phyloP scores from a whole-genome alignment of 495 filamentous ascomycete species.

The Tuber umbilicatum region DNA sequence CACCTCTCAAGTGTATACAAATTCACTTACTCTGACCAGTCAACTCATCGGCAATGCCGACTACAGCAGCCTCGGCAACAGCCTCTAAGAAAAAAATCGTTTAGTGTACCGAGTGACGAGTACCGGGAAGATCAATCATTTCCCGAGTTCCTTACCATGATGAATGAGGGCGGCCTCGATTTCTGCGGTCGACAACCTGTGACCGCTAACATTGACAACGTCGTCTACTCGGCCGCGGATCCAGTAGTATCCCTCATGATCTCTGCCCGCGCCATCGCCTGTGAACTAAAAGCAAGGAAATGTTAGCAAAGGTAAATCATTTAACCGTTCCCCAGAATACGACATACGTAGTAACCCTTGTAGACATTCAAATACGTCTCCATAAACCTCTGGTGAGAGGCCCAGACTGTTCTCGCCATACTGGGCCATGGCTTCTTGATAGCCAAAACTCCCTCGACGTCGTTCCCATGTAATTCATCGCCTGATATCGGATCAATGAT shows the following conservation, averaged over 20 bases:
- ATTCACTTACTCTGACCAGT: conserved; percentile 63
- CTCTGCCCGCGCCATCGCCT: conserved; percentile 91
- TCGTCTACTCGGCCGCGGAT: conserved; percentile 98
- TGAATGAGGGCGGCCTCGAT: conserved; percentile 96
- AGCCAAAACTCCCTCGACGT: conserved; percentile 94
- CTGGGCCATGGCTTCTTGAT: conserved; percentile 99
- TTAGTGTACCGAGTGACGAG: neutral
- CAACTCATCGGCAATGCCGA: conserved; percentile 85
- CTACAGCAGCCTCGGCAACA: conserved; percentile 91
- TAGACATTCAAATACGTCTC: conserved; percentile 98
- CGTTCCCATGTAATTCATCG: conserved; percentile 88
- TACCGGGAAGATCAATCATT: neutral
- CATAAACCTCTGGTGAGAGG: conserved; percentile 96
- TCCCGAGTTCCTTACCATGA: conserved; percentile 54
- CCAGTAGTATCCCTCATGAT: conserved; percentile 99
- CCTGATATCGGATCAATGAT: conserved; percentile 97
- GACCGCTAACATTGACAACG: conserved; percentile 94
- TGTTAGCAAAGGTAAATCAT: conserved; percentile 43
- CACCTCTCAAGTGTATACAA: neutral
- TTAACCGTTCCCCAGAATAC: neutral
- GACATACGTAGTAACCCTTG: conserved; percentile 91
- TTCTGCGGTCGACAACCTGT: conserved; percentile 92
- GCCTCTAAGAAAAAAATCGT: conserved; percentile 46
- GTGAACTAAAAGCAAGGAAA: conserved; percentile 62
- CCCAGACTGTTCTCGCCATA: conserved; percentile 98